These are phyloP conservation scores for Clarireedia monteithiana DNA, from an alignment of 2,329 filamentous ascomycete genomes.

Conservation along the genomic window DNA sequence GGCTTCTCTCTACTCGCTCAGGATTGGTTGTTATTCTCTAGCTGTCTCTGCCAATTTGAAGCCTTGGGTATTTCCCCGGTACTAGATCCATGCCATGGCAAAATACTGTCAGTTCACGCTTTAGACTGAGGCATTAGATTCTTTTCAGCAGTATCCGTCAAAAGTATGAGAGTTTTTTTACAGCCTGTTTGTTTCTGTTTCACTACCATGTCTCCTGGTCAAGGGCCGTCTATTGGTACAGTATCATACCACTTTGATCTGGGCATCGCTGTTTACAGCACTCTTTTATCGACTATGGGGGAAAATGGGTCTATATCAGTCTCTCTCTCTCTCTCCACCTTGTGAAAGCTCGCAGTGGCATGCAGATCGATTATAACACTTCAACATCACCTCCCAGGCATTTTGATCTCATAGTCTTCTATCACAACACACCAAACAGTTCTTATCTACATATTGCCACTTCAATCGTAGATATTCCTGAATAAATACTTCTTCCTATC, in stretches of 20 bases:
- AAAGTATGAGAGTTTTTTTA: background rate
- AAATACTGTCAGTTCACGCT: conserved; percentile 1
- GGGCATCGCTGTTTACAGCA: background rate
- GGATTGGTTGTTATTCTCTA: conserved; percentile 1
- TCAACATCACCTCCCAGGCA: background rate
- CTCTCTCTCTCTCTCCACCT: background rate
- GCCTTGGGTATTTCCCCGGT: background rate
- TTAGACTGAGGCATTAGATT: background rate
- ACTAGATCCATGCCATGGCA: background rate
- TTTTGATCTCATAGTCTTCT: background rate
- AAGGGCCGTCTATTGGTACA: conserved; percentile 3
- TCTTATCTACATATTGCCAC: too few relatives aligned
- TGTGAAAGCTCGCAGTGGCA: background rate
- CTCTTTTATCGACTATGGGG: background rate
- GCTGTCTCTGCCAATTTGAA: conserved; percentile 1
- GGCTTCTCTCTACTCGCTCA: background rate
- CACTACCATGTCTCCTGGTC: conserved; percentile 1
- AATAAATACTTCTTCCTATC: too few relatives aligned
- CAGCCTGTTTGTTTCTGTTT: conserved; percentile 4
- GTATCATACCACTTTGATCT: background rate
- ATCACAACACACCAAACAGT: background rate
- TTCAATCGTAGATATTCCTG: too few relatives aligned
- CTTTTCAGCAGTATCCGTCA: background rate
- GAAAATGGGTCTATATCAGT: conserved; percentile 3
- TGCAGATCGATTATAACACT: conserved; percentile 1